Evolutionary conservation across 2,329 filamentous ascomycete species (phyloP).

Genomic region (Microdochium trichocladiopsis): DNA sequence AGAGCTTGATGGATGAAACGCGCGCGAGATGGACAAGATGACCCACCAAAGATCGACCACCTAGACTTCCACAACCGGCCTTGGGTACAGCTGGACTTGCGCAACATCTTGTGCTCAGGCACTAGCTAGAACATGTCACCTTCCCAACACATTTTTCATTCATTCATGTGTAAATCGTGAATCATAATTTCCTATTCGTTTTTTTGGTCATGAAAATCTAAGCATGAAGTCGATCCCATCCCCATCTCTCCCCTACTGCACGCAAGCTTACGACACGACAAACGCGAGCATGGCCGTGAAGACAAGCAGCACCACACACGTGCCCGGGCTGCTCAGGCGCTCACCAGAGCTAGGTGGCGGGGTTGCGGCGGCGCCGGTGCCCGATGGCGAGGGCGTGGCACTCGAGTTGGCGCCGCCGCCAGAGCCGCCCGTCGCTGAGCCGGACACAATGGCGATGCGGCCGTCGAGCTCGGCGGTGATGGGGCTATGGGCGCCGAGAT

Average conservation of each 20-base stretch:
- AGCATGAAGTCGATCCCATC: too few relatives aligned
- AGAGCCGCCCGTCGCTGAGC: neutral
- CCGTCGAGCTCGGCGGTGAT: constrained; percentile 28
- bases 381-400: neutral
- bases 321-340: neutral
- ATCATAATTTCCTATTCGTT: neutral
- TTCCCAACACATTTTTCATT: too few relatives aligned
- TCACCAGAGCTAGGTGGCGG: neutral
- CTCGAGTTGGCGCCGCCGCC: neutral
- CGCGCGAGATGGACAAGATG: too few relatives aligned
- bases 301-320: neutral
- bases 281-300: neutral
- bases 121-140: too few relatives aligned
- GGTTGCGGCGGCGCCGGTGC: neutral
- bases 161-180: too few relatives aligned
- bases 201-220: neutral
- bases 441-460: constrained; percentile 18
- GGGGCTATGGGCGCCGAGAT: constrained; percentile 15
- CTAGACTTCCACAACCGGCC: too few relatives aligned
- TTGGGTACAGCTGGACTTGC: too few relatives aligned
- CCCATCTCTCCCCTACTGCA: too few relatives aligned
- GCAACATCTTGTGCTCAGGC: too few relatives aligned
- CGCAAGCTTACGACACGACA: neutral
- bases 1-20: too few relatives aligned
- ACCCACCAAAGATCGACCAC: too few relatives aligned